Evolutionary conservation across 2,329 filamentous ascomycete genomes (phyloP).

Genomic region (Zymoseptoria passerinii): DNA sequence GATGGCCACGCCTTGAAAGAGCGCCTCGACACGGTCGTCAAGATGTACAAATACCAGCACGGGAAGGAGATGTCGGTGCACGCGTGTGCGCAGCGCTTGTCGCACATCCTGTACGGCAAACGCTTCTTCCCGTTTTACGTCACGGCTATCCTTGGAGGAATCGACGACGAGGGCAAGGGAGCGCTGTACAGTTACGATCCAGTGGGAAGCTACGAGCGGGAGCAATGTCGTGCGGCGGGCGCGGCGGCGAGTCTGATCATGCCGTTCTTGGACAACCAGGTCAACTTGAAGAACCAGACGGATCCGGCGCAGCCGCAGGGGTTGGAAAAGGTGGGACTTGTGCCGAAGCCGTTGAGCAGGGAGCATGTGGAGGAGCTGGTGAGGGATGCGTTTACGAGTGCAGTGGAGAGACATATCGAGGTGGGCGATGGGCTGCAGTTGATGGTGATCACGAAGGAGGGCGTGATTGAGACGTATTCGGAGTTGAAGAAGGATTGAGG

Average conservation of each 20-base stretch:
- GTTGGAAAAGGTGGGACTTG: conserved; percentile 66
- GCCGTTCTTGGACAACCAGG: conserved; percentile 98
- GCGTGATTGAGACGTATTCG: conserved; percentile 76
- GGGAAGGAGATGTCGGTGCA: conserved; percentile 92
- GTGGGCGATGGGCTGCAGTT: conserved; percentile 95
- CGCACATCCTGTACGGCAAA: conserved; percentile 93
- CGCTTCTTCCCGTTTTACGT: conserved; percentile 99
- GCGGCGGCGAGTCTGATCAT: conserved; percentile 84
- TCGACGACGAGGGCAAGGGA: conserved; percentile 90
- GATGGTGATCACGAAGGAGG: conserved; percentile 80
- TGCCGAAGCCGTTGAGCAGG: conserved; percentile 59
- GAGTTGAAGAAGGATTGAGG: conserved; percentile 78
- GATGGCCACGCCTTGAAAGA: conserved; percentile 92
- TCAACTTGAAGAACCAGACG: conserved; percentile 99
- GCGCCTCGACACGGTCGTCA: conserved; percentile 86
- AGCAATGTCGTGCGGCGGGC: conserved; percentile 89
- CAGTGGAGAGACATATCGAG: conserved; percentile 97
- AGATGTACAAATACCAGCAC: conserved; percentile 98
- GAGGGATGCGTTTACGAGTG: conserved; percentile 95
- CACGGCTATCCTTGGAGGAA: conserved; percentile 81
- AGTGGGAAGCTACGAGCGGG: conserved; percentile 93
- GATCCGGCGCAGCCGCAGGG: conserved; percentile 77
- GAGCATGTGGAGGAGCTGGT: conserved; percentile 76
- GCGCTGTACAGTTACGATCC: conserved; percentile 97
- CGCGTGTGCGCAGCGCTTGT: conserved; percentile 88